Conservation (phyloP, 495 filamentous ascomycete species). For the Daldinia vernicosa region DNA sequence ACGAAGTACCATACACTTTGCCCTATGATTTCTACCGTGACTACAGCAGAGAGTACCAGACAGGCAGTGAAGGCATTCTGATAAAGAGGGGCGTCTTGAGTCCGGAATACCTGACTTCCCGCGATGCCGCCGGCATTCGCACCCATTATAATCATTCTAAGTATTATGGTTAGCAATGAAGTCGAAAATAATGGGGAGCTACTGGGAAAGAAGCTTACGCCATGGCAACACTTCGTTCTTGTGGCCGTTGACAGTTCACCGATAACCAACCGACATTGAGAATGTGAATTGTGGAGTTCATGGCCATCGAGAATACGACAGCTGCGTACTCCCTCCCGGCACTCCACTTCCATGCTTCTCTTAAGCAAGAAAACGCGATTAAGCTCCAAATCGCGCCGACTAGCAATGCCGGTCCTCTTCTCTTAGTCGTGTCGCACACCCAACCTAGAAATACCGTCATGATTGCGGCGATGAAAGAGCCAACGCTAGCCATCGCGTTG, state of each 20-base stretch:
- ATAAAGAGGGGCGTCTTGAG: constrained; percentile 62
- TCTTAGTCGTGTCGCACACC: constrained; percentile 46
- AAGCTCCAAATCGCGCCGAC: constrained; percentile 57
- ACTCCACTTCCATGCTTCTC: constrained; percentile 52
- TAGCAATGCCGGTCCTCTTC: constrained; percentile 54
- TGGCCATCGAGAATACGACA: constrained; percentile 62
- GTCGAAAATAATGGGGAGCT: neutral
- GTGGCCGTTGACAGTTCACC: constrained; percentile 55
- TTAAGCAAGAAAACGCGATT: constrained; percentile 55
- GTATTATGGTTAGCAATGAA: constrained; percentile 13
- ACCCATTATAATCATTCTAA: constrained; percentile 62
- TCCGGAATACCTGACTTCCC: constrained; percentile 64
- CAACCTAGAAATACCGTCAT: constrained; percentile 58
- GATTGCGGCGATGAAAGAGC: constrained; percentile 51
- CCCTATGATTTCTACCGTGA: constrained; percentile 21
- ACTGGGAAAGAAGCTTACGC: constrained; percentile 52
- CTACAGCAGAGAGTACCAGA: constrained; percentile 27
- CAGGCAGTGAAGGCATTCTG: constrained; percentile 30
- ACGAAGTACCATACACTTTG: constrained; percentile 26
- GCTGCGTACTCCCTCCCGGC: constrained; percentile 49
- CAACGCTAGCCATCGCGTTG: constrained; percentile 63
- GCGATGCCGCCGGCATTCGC: constrained; percentile 63
- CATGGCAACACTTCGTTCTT: constrained; percentile 62
- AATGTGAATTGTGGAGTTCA: constrained; percentile 56
- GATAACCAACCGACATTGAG: constrained; percentile 61